Evolutionary conservation across 176 grass and related monocot genomes (phyloP), one percentile per base, ranked within the genome.

Genomic region (Lolium rigidum): DNA sequence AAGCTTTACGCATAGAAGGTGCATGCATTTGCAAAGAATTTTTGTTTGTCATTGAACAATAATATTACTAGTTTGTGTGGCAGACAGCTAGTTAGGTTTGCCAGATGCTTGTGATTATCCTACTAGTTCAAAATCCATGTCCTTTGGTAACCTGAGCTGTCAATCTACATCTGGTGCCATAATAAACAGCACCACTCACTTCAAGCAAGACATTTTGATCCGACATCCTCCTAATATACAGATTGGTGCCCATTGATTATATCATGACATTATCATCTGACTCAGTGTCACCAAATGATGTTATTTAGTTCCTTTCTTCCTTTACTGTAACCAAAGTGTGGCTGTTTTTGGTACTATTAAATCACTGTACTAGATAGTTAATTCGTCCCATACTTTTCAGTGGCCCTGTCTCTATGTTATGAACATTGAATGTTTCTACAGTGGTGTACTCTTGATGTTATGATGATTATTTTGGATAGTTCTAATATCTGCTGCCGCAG

Each of bases 401-500:
- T 64, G 10, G 61, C 10, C 5, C 12, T 6, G 28, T 65, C 62
- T 65, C 62, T 5, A 65, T 15, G 25, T 7, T 65, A 28, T 64
- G 61, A 64, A 64, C 50, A 31, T 57, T 18, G 21, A 43, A 43
- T 43, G 41, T 7, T 72, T 82, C 6, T 68, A 51, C 26, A 65
- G 38, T 74, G 9, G 20, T 78, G 43, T 18, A 71, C 71, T 43
- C 47, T 74, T 1, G 14, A 20, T 82, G 24, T 37, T 82, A 17
- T 83, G 43, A 50, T 49, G 43, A 50, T 49, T 65, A 26, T 10
- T 77, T 17, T 21, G 4, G 74, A 49, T 10, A 51, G 41, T 80
- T 84, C 6, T 87, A 20, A 76, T 52, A 41, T 66, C 63, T 84
- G 9, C 71, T 75, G 60, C 74, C 26, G 81, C 78, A 99, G 97